Evolutionary conservation across 148 eudicot genomes (phyloP).

Genomic region (Fagopyrum esculentum): DNA sequence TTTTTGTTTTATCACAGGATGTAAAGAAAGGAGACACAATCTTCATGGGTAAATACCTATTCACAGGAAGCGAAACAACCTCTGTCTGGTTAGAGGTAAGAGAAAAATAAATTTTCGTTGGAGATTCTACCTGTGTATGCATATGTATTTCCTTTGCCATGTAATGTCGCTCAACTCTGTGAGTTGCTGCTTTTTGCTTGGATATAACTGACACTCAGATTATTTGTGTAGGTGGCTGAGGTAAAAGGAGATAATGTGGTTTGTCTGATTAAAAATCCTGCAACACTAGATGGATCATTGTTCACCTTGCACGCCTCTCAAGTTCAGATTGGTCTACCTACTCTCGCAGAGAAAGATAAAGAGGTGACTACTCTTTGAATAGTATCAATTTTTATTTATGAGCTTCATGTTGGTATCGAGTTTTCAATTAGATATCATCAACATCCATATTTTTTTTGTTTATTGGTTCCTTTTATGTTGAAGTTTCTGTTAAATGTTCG

Average conservation of each 20-base stretch:
- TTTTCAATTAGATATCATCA: not conserved
- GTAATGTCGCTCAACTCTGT: not conserved
- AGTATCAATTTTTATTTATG: not conserved
- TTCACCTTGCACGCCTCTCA: slow-evolving; percentile 89
- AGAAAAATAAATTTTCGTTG: not conserved
- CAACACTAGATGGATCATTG: slow-evolving; percentile 71
- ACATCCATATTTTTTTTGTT: not conserved
- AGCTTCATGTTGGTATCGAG: not conserved
- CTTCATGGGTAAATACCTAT: slow-evolving; percentile 89
- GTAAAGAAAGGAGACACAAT: slow-evolving; percentile 93
- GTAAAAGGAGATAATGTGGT: slow-evolving; percentile 67
- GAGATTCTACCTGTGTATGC: not conserved
- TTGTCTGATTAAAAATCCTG: slow-evolving; percentile 79
- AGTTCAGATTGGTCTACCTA: slow-evolving; percentile 76
- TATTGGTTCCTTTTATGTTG: not conserved
- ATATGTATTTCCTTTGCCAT: not conserved
- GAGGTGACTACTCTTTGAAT: slow-evolving; percentile 37
- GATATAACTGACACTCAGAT: not conserved
- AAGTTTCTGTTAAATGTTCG: not conserved
- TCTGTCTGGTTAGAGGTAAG: slow-evolving; percentile 99
- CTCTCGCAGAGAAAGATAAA: slow-evolving; percentile 79
- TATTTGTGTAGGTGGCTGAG: slow-evolving; percentile 59
- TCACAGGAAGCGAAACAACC: slow-evolving; percentile 95
- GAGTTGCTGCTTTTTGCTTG: not conserved
- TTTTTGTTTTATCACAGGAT: slow-evolving; percentile 41